Conservation (phyloP, 2,329 filamentous ascomycete species). For the Pleoardoris graminearum region DNA sequence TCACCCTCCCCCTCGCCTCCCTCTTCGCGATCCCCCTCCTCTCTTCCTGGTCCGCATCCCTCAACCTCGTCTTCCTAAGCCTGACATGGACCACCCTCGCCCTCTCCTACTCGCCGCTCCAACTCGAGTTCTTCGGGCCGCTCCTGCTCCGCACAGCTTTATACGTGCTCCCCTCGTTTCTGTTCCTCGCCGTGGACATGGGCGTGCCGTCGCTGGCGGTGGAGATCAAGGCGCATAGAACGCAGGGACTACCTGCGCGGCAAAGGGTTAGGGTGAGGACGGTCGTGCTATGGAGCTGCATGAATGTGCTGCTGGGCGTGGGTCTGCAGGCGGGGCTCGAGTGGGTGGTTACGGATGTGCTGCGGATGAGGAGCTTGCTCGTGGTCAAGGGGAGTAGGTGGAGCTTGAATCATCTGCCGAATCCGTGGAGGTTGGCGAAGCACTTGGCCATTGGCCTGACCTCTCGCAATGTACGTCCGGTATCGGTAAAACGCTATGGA, state of each 20-base stretch:
- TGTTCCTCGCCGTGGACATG: conserved; percentile 74
- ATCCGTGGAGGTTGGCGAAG: conserved; percentile 64
- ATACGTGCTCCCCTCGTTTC: conserved; percentile 71
- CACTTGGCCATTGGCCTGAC: conserved; percentile 58
- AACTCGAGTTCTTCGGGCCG: conserved; percentile 74
- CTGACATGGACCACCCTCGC: conserved; percentile 87
- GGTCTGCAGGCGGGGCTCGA: conserved; percentile 61
- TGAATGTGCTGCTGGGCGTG: conserved; percentile 60
- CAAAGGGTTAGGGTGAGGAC: conserved; percentile 48
- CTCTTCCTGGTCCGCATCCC: conserved; percentile 74
- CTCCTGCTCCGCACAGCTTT: conserved; percentile 68
- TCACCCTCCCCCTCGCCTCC: conserved; percentile 53
- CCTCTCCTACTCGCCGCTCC: conserved; percentile 72
- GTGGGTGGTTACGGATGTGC: conserved; percentile 55
- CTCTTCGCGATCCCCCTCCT: conserved; percentile 73
- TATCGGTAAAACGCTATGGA: background rate
- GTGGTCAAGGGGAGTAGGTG: conserved; percentile 62
- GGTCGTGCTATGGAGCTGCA: conserved; percentile 57
- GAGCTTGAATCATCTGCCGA: conserved; percentile 63
- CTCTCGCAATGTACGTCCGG: conserved; percentile 58
- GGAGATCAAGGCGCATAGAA: conserved; percentile 69
- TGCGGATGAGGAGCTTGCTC: conserved; percentile 60
- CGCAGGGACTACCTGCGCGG: conserved; percentile 51
- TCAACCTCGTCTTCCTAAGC: conserved; percentile 88
- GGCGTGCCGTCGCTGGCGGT: conserved; percentile 69